Evolutionary conservation across 2,329 filamentous ascomycete species (phyloP).

Genomic region (Diaporthe ilicicola): DNA sequence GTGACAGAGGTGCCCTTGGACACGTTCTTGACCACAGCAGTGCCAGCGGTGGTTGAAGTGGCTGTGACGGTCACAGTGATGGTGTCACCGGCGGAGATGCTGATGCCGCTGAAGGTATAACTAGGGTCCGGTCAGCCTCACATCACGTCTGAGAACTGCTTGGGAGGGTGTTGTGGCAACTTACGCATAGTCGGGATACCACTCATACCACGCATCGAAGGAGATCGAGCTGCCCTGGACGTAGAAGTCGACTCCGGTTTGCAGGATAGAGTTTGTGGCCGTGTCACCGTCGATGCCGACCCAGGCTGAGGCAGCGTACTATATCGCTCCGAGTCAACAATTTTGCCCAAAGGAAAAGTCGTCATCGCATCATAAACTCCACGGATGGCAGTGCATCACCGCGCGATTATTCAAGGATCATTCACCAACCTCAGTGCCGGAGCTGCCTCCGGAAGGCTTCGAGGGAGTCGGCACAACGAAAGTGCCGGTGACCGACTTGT

Average conservation of each 20-base stretch:
- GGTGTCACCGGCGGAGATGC: constrained; percentile 36
- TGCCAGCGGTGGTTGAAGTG: constrained; percentile 51
- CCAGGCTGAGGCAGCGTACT: constrained; percentile 62
- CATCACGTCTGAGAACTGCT: not conserved
- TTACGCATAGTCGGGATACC: constrained; percentile 63
- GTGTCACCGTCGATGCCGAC: constrained; percentile 70
- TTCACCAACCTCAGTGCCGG: constrained; percentile 37
- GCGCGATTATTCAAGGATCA: not conserved
- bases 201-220: constrained; percentile 69
- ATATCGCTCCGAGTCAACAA: not conserved
- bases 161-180: not conserved
- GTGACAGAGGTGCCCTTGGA: constrained; percentile 58
- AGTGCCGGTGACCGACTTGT: constrained; percentile 58
- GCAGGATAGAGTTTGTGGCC: constrained; percentile 60
- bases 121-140: constrained; percentile 1
- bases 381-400: not conserved
- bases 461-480: constrained; percentile 62
- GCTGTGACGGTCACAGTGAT: constrained; percentile 45
- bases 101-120: constrained; percentile 37
- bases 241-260: constrained; percentile 65
- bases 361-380: not conserved
- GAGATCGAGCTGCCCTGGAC: constrained; percentile 48
- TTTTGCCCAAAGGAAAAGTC: too few species aligned
- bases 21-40: constrained; percentile 55
- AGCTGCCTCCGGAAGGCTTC: constrained; percentile 46